Conservation (phyloP, 2,329 filamentous ascomycete species). For the Fusarium annulatum region DNA sequence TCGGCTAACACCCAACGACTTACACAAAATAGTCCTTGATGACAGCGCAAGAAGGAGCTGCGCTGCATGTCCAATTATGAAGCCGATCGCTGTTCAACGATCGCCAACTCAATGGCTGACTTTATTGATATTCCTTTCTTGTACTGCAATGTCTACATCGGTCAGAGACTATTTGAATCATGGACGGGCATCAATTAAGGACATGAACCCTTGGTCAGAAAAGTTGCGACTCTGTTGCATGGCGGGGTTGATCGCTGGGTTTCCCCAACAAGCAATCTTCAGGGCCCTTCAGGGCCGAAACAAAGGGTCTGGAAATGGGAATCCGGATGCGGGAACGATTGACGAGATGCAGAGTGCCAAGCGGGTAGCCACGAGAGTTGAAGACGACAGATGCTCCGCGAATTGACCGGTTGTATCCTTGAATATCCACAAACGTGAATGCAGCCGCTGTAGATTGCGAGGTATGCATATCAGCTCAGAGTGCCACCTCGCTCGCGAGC, state of each 20-base stretch:
- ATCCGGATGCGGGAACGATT: conserved; percentile 44
- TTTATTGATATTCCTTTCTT: not conserved
- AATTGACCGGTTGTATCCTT: conserved; percentile 10
- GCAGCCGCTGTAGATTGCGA: not conserved
- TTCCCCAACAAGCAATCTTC: conserved; percentile 24
- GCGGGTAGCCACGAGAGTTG: conserved; percentile 24
- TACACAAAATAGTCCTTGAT: not conserved
- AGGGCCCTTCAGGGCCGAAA: conserved; percentile 32
- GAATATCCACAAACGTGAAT: conserved; percentile 2
- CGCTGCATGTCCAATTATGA: not conserved
- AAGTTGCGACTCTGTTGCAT: not conserved
- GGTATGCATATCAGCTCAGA: conserved; percentile 2
- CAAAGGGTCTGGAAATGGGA: conserved; percentile 40
- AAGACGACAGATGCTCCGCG: conserved; percentile 1
- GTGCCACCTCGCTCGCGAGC: conserved; percentile 3
- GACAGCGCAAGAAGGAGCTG: not conserved
- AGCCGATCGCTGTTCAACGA: not conserved
- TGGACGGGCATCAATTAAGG: not conserved
- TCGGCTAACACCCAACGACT: not conserved
- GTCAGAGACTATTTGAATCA: not conserved
- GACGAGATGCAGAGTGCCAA: conserved; percentile 43
- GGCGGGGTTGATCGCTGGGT: conserved; percentile 19
- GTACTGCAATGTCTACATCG: not conserved
- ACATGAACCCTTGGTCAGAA: conserved; percentile 6
- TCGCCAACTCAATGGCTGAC: not conserved